Base-by-base conservation (phyloP, 2,329 filamentous ascomycete genomes). In the Blastomyces gilchristii region DNA sequence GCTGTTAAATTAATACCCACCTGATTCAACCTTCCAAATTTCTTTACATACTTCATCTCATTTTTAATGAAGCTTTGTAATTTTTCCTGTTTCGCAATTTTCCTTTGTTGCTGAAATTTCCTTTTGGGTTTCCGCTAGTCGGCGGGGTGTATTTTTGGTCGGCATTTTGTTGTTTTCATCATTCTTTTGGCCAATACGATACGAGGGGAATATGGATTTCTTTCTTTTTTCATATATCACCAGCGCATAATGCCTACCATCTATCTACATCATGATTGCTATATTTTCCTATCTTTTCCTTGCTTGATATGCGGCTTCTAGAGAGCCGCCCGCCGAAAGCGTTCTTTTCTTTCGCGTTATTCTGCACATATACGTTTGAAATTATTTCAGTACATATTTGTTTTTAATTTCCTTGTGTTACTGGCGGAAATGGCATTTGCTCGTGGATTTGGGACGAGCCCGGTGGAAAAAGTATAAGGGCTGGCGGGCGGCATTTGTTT, bases 1-100 rank as follows among this genome's bases (percentile, higher is more conserved):
- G 25, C 67, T 77, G 56, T 69, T 77, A 45, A 77, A 77, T 63
- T 77, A 73, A 63, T 6, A 16, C 53, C 12, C 39, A n/a, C 37
- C 31, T 41, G 14, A 22, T 37, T 39, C 18, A 11, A 43, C 22
- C 25, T 58, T 9, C 54, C 12, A 28, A 45, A 31, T 31, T 22
- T 31, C 16, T 7, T 57, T 57, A 8, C 14, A 11, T 9, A 45
- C 25, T 28, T 31, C 41, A 34, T n/a, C 54, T 41, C 16, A 31
- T 45, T 58, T 58, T 41, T n/a, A 12, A 45, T 34, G 31, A 58
- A 45, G 6, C 39, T 58, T 58, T 45, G 56, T 58, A 58, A 16
- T n/a, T 16, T 58, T 47, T 58, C 22, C n/a, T 22, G 9, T 28
- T 58, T 25, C 31, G 39, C 25, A 31, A 22, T n/a, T 45, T 58